Conservation (phyloP, 2,329 filamentous ascomycete genomes). For the Fusarium nisikadoi region DNA sequence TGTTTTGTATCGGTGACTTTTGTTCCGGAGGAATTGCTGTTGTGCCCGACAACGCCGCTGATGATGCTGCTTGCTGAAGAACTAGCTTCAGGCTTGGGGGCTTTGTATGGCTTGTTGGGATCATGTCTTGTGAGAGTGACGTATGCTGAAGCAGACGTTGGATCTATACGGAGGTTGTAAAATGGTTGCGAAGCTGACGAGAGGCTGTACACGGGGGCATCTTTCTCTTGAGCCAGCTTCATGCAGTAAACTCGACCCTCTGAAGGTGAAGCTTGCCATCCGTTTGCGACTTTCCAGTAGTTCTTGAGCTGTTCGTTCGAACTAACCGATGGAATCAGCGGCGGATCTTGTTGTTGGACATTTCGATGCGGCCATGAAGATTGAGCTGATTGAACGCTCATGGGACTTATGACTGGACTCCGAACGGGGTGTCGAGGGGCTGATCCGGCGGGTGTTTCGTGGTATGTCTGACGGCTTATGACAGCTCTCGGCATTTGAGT, state of each 20-base stretch:
- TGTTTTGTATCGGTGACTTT: constrained; percentile 55
- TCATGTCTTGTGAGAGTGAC: constrained; percentile 69
- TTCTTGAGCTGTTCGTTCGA: constrained; percentile 71
- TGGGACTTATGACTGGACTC: constrained; percentile 39
- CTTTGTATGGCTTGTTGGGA: constrained; percentile 67
- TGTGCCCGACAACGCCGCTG: constrained; percentile 46
- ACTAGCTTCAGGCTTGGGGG: constrained; percentile 46
- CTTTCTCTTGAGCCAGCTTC: constrained; percentile 64
- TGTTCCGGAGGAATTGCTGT: constrained; percentile 40
- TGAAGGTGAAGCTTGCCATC: constrained; percentile 70
- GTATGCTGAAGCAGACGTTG: constrained; percentile 71
- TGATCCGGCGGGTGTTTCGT: constrained; percentile 33
- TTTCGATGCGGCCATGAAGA: constrained; percentile 46
- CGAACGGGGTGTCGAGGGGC: constrained; percentile 26
- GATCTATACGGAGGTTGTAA: constrained; percentile 73
- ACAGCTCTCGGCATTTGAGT: constrained; percentile 70
- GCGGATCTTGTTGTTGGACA: constrained; percentile 51
- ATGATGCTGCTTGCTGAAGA: constrained; percentile 46
- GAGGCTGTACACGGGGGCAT: constrained; percentile 74
- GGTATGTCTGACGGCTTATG: constrained; percentile 73
- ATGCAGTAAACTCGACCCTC: constrained; percentile 71
- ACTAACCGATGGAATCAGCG: constrained; percentile 60
- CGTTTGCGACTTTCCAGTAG: constrained; percentile 76
- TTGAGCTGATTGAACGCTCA: constrained; percentile 30
- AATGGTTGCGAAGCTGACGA: constrained; percentile 71